Evolutionary conservation across 2,329 filamentous ascomycete genomes (phyloP), one percentile per base, ranked within the genome.

Genomic region (Apiospora pterosperma): DNA sequence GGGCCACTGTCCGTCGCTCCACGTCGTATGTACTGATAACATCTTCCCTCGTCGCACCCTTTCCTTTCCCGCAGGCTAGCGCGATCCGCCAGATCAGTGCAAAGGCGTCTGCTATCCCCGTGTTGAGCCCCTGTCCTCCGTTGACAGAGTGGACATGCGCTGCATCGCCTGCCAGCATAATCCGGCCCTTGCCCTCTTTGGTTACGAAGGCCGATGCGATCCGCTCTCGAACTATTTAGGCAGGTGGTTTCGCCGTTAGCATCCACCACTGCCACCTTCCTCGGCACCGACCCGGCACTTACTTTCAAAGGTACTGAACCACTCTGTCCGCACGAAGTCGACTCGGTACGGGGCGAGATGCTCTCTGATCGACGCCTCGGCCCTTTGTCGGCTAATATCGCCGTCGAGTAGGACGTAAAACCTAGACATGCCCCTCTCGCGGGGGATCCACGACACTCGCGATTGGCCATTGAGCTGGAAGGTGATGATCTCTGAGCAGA

Each of bases 91-190:
- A 88, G 10, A 79, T 80, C 1, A 88, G 70, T 52, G 82, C 84
- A 34, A 86, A 82, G 0, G 84, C 83, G 69, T 88, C 85, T 6
- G 83, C 81, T 36, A 87, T 79, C 4, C 85, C 85, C 0, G 85
- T 87, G 68, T 88, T 88, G 68, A 88, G 78, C 0, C 86, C 85
- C 67, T 87, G 85, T 0, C 84, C 85, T 0, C 84, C 85, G 10
- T 84, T 83, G 39, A 84, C 83, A 1, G 79, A 84, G 64, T 87
- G 84, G 3, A 84, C 84, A 63, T 88, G 85, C 0, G 83, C 84
- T 0, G 85, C 84, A 63, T 88, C 86, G 3, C 85, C 85, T 7
- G 82, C 84, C 0, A 88, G 74, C 55, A 87, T 79, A 5, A 84
- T 76, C 10, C 82, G 78, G 4, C 82, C 83, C 5, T 71, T 67